Conservation (phyloP, 106 monocot species). For the Narthecium ossifragum region DNA sequence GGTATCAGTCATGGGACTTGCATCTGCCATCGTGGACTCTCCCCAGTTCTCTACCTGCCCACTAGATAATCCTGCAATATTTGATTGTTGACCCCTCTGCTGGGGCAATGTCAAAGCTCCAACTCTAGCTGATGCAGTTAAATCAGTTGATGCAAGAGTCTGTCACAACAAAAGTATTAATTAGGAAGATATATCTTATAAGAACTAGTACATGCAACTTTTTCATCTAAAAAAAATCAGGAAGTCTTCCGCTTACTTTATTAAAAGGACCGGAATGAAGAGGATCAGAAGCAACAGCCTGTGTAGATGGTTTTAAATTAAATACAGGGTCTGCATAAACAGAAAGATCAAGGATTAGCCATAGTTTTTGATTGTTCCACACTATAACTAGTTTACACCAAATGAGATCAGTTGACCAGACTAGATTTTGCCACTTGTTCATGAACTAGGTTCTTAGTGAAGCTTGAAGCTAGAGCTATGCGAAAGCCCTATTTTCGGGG, state of each 20-base stretch:
- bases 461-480: background rate
- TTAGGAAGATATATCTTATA: background rate
- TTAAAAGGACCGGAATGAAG: constrained; percentile 23
- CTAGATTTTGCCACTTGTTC: background rate
- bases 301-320: constrained; percentile 27
- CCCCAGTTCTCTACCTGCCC: constrained; percentile 68
- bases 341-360: background rate
- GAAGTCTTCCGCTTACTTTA: constrained; percentile 14
- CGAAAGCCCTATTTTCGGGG: background rate
- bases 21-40: constrained; percentile 60
- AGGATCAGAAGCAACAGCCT: constrained; percentile 18
- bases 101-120: constrained; percentile 12
- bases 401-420: no score
- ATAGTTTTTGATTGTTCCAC: no score
- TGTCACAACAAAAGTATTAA: constrained; percentile 12
- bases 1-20: constrained; percentile 78
- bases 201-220: background rate
- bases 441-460: background rate
- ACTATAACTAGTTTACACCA: no score
- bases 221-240: background rate
- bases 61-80: constrained; percentile 24
- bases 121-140: constrained; percentile 12
- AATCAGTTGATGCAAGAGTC: constrained; percentile 16
- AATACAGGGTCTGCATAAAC: constrained; percentile 20
- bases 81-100: constrained; percentile 28